Percentiles rank a stretch among this genome's conserved stretches.
Conservation (phyloP, 1,284 basidiomycete genomes). For the Ceratobasidium sp. region DNA sequence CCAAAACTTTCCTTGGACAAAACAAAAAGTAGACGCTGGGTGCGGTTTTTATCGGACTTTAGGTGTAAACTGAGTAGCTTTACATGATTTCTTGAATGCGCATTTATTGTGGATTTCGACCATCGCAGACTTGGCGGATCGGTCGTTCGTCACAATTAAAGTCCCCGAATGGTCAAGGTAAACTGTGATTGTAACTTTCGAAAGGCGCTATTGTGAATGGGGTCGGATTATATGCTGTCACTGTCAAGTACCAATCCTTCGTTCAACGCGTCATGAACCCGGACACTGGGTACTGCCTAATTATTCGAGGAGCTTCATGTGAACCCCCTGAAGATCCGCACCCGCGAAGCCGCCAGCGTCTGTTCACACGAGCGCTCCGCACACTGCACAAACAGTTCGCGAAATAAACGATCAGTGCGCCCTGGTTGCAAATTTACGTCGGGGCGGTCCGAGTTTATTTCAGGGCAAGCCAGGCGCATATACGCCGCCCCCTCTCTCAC, state of each 20-base stretch:
- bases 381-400: neutral
- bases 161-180: too few species aligned
- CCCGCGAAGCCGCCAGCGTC: too few species aligned
- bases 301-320: neutral
- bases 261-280: too few species aligned
- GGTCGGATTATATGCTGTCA: too few species aligned
- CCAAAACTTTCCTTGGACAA: constrained; percentile 37
- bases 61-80: constrained; percentile 1
- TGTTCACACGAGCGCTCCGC: too few species aligned
- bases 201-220: too few species aligned
- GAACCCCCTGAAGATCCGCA: neutral
- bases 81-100: constrained; percentile 27
- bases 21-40: constrained; percentile 38
- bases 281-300: too few species aligned
- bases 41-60: constrained; percentile 11
- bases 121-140: too few species aligned
- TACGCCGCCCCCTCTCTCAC: neutral
- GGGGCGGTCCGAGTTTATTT: neutral
- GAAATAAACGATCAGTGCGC: neutral
- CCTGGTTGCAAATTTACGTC: neutral
- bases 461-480: neutral
- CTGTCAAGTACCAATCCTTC: too few species aligned
- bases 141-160: neutral
- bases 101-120: constrained; percentile 8
- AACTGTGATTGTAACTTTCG: too few species aligned